Conservation (phyloP, 2,329 filamentous ascomycete genomes). For the Microcyclospora tardicrescens region DNA sequence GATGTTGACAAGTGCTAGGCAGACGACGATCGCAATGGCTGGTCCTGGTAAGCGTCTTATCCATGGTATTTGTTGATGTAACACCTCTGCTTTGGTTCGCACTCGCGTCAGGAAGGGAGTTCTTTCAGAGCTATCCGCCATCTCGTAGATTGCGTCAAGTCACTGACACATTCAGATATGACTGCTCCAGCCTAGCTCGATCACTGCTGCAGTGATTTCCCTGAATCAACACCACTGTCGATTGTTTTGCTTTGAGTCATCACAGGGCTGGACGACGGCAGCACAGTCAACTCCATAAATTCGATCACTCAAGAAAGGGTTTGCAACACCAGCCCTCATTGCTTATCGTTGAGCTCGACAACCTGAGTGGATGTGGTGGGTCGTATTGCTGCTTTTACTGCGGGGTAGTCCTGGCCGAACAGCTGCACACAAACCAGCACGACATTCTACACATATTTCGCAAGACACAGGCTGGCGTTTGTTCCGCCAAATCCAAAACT, state of each 20-base stretch:
- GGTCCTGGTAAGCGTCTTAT: conserved; percentile 43
- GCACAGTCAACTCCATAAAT: too few species aligned
- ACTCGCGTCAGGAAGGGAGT: conserved; percentile 8
- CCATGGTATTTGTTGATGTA: conserved; percentile 41
- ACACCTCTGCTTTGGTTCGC: conserved; percentile 17
- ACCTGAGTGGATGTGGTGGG: not conserved
- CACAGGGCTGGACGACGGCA: too few species aligned
- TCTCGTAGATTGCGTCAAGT: too few species aligned
- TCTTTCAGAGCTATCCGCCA: not conserved
- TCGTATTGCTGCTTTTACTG: conserved; percentile 1
- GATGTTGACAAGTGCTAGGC: conserved; percentile 41
- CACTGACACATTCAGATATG: too few species aligned
- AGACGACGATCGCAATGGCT: conserved; percentile 43
- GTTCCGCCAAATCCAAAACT: conserved; percentile 98
- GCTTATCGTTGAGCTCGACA: too few species aligned
- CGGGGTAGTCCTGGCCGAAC: conserved; percentile 5
- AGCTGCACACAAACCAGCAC: not conserved
- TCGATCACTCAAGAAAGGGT: too few species aligned
- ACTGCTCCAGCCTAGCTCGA: too few species aligned
- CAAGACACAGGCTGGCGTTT: conserved; percentile 79
- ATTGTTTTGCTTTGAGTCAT: too few species aligned
- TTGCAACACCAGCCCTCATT: too few species aligned
- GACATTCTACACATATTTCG: conserved; percentile 23
- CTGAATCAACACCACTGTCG: too few species aligned
- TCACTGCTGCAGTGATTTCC: too few species aligned